These are phyloP conservation scores for Collybia mongolica DNA, from an alignment of 768 basidiomycete genomes.

Conservation along the genomic window DNA sequence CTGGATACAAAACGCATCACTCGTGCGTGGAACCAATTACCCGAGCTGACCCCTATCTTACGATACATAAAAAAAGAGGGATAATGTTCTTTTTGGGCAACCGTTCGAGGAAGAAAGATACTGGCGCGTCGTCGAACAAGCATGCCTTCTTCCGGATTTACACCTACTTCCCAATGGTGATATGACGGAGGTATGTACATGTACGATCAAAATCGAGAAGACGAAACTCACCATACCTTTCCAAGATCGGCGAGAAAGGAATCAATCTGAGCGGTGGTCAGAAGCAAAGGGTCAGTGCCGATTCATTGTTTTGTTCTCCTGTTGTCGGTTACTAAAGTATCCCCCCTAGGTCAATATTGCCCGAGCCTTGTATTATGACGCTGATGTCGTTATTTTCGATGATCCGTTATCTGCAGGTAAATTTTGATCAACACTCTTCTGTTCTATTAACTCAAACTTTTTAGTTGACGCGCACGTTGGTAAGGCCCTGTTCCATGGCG, in stretches of 20 bases:
- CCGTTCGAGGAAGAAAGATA: slow-evolving; percentile 64
- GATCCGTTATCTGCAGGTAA: slow-evolving; percentile 64
- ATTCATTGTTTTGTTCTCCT: not conserved
- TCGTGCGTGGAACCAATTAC: slow-evolving; percentile 34
- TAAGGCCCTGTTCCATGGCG: slow-evolving; percentile 62
- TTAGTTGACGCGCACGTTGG: slow-evolving; percentile 77
- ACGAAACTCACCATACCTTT: not conserved
- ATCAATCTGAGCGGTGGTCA: slow-evolving; percentile 69
- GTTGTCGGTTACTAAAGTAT: not conserved
- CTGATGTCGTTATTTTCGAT: slow-evolving; percentile 61
- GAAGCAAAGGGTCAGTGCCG: slow-evolving; percentile 47
- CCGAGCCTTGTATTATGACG: slow-evolving; percentile 63
- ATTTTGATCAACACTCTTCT: slow-evolving; percentile 1
- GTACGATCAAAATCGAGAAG: not conserved
- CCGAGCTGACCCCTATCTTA: too few relatives aligned
- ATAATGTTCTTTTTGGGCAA: slow-evolving; percentile 69
- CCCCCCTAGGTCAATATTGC: slow-evolving; percentile 60
- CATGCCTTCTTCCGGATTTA: slow-evolving; percentile 62
- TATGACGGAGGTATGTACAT: slow-evolving; percentile 55
- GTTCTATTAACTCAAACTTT: slow-evolving; percentile 13
- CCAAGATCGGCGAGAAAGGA: slow-evolving; percentile 70
- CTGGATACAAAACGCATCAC: slow-evolving; percentile 72
- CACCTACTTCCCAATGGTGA: slow-evolving; percentile 69
- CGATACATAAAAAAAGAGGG: slow-evolving; percentile 34
- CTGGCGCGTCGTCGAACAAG: slow-evolving; percentile 58